Percentiles rank a stretch among this genome's conserved stretches.
phyloP scores from a whole-genome alignment of 2,329 filamentous ascomycete species.

The Coniella vitis region DNA sequence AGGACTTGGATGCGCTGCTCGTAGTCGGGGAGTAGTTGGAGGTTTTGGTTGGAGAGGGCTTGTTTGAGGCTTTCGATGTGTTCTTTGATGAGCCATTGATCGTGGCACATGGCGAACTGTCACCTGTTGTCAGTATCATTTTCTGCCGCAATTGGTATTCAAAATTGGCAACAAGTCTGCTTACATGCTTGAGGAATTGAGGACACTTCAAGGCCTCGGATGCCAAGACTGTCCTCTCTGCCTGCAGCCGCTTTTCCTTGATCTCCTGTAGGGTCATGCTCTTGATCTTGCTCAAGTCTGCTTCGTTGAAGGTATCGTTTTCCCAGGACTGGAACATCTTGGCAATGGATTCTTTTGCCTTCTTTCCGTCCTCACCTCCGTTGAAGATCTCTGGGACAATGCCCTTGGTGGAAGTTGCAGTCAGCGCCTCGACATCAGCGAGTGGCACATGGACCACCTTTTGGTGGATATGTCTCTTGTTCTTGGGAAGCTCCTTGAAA shows the following conservation, averaged over 20 bases:
- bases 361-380: slow-evolving; percentile 39
- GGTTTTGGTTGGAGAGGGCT: slow-evolving; percentile 90
- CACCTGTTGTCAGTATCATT: slow-evolving; percentile 35
- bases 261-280: slow-evolving; percentile 77
- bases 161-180: slow-evolving; percentile 29
- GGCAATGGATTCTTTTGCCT: slow-evolving; percentile 61
- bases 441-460: slow-evolving; percentile 66
- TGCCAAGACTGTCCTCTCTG: slow-evolving; percentile 55
- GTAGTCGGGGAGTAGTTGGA: slow-evolving; percentile 92
- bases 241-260: slow-evolving; percentile 61
- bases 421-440: slow-evolving; percentile 77
- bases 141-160: not conserved
- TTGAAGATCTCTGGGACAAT: slow-evolving; percentile 54
- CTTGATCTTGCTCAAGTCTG: slow-evolving; percentile 74
- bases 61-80: slow-evolving; percentile 83
- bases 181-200: slow-evolving; percentile 79
- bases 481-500: slow-evolving; percentile 61
- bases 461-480: slow-evolving; percentile 58
- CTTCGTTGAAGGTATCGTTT: slow-evolving; percentile 71
- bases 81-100: slow-evolving; percentile 93
- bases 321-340: slow-evolving; percentile 69
- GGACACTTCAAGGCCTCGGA: slow-evolving; percentile 64
- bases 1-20: slow-evolving; percentile 90
- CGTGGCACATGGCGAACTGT: slow-evolving; percentile 90
- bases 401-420: slow-evolving; percentile 56